Percentiles rank a stretch among this genome's conserved stretches.
Evolutionary conservation across 306 rosid species (phyloP).

Genomic region (Pterocarpus macrocarpus): DNA sequence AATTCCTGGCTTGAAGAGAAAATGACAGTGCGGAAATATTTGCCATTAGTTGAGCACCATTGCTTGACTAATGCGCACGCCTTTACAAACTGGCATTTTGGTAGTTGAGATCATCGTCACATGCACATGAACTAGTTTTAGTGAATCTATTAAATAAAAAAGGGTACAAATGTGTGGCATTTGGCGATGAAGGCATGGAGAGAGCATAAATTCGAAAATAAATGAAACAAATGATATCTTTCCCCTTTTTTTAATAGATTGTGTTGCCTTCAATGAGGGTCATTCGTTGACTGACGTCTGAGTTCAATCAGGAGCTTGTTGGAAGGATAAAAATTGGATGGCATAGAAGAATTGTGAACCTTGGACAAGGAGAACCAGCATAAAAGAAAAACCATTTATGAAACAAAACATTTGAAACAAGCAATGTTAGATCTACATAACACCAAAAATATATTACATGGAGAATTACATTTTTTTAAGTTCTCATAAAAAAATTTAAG

Average conservation of each 20-base stretch:
- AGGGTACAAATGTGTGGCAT: background rate
- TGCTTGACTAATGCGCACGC: background rate
- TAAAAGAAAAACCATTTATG: background rate
- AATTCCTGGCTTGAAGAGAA: background rate
- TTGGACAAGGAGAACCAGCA: background rate
- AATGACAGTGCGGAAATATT: background rate
- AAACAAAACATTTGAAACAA: background rate
- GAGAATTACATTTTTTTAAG: too few relatives aligned
- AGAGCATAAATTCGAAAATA: background rate
- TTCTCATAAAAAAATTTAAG: background rate
- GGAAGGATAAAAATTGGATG: background rate
- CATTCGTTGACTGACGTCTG: background rate
- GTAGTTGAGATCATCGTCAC: background rate
- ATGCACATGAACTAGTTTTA: background rate
- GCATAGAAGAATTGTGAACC: background rate
- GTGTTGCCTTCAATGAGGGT: background rate
- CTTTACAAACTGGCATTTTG: slow-evolving; percentile 42
- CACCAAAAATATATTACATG: too few relatives aligned
- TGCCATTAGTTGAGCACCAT: background rate
- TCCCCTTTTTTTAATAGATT: background rate
- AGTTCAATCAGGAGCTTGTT: background rate
- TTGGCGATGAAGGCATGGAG: background rate
- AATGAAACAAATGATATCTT: background rate
- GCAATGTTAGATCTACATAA: background rate
- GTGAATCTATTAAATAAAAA: background rate